Percentiles rank a stretch among this genome's conserved stretches.
These are phyloP conservation scores for Alnus rubra DNA, from an alignment of 306 rosid species.

Conservation along the genomic window DNA sequence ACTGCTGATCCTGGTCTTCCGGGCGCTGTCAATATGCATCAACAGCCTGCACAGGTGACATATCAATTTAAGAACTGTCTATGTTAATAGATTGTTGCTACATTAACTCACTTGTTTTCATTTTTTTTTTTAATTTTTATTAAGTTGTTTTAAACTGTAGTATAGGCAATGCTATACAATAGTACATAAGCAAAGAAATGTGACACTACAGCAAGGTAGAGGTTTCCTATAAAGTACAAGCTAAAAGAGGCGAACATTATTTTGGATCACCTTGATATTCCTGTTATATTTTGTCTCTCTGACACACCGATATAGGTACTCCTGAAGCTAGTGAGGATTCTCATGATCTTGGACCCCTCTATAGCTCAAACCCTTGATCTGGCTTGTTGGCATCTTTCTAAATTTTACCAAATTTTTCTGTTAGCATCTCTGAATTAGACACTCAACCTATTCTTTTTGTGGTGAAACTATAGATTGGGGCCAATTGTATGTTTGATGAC, in stretches of 20 bases:
- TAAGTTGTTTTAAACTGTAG: not conserved
- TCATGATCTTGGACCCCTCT: conserved; percentile 6
- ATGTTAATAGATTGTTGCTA: conserved; percentile 4
- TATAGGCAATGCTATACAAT: too few relatives aligned
- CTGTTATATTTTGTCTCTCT: not conserved
- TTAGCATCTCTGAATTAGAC: conserved; percentile 24
- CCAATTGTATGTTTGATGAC: conserved; percentile 76
- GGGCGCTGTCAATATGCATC: conserved; percentile 41
- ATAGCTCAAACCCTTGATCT: conserved; percentile 2
- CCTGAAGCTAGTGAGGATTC: conserved; percentile 21
- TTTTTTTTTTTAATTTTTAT: not conserved
- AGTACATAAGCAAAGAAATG: not conserved
- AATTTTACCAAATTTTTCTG: conserved; percentile 18
- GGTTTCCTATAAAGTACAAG: not conserved
- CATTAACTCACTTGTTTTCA: not conserved
- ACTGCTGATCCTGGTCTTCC: conserved; percentile 33
- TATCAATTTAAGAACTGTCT: conserved; percentile 4
- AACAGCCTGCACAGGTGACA: conserved; percentile 71
- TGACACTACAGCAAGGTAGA: not conserved
- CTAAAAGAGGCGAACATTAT: not conserved
- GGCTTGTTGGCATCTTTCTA: conserved; percentile 10
- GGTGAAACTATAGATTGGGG: conserved; percentile 49
- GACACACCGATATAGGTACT: not conserved
- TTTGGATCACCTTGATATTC: not conserved
- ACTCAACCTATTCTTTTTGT: conserved; percentile 20